Percentiles rank a stretch among this genome's conserved stretches.
Conservation (phyloP, 371 early-diverging fungal genomes). For the Mucor racemosus region DNA sequence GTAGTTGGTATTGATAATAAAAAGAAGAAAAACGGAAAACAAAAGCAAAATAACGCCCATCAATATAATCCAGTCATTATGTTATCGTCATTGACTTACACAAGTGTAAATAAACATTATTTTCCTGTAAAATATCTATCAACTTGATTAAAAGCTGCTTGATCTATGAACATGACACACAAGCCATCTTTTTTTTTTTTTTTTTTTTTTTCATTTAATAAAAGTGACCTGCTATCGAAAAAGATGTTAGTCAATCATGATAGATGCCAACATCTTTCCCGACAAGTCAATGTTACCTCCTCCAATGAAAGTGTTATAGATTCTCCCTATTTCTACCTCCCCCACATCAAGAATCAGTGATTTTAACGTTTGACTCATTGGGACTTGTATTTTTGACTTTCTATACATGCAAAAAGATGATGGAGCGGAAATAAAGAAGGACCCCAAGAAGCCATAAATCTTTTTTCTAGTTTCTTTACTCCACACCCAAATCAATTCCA, state of each 20-base stretch:
- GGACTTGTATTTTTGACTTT: slow-evolving; percentile 19
- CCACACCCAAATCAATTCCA: not conserved
- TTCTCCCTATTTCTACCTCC: not conserved
- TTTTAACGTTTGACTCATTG: slow-evolving; percentile 20
- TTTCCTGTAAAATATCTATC: too few relatives aligned
- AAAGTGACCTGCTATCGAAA: not conserved
- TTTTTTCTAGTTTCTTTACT: slow-evolving; percentile 4
- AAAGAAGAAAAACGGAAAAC: not conserved
- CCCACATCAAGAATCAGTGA: slow-evolving; percentile 3
- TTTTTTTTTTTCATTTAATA: not conserved
- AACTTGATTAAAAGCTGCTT: too few relatives aligned
- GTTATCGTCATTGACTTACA: too few relatives aligned
- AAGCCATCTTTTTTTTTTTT: too few relatives aligned
- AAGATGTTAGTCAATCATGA: not conserved
- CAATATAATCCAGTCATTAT: too few relatives aligned
- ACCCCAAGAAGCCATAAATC: not conserved
- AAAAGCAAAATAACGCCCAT: not conserved
- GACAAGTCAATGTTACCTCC: not conserved
- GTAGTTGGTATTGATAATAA: not conserved
- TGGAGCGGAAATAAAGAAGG: slow-evolving; percentile 13
- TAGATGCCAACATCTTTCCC: not conserved
- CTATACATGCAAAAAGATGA: not conserved
- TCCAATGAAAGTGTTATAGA: not conserved
- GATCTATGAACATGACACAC: too few relatives aligned
- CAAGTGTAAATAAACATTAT: too few relatives aligned